Evolutionary conservation across 202 grass and related monocot genomes (phyloP).

Genomic region (Panicum hallii): DNA sequence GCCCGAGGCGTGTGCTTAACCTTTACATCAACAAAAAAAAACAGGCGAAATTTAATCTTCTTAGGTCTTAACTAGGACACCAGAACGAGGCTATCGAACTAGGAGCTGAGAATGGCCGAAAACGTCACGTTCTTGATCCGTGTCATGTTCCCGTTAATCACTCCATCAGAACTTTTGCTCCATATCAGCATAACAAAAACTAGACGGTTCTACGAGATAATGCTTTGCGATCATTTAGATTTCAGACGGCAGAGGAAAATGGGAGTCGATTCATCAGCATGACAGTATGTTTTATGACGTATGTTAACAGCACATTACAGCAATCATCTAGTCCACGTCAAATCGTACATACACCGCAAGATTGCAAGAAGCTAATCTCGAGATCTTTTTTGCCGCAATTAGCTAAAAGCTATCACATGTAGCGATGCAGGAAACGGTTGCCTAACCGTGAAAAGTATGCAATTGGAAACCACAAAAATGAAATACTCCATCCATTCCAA

Average conservation of each 20-base stretch:
- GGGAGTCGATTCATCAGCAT: background rate
- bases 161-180: background rate
- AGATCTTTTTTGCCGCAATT: background rate
- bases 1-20: too few relatives aligned
- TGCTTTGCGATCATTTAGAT: background rate
- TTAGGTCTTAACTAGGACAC: too few relatives aligned
- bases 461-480: background rate
- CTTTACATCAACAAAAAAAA: too few relatives aligned
- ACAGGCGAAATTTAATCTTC: too few relatives aligned
- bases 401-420: background rate
- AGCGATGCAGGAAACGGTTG: background rate
- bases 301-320: background rate
- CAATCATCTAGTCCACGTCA: background rate
- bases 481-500: too few relatives aligned
- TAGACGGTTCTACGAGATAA: background rate
- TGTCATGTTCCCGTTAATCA: background rate
- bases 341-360: background rate
- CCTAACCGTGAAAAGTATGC: background rate
- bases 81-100: too few relatives aligned
- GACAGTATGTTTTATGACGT: background rate
- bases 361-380: background rate
- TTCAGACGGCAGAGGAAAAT: background rate
- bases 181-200: background rate
- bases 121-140: too few relatives aligned
- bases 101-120: too few relatives aligned